Evolutionary conservation across 2,329 filamentous ascomycete genomes (phyloP), one percentile per base, ranked within the genome.

Genomic region (Neopestalotiopsis sp.): DNA sequence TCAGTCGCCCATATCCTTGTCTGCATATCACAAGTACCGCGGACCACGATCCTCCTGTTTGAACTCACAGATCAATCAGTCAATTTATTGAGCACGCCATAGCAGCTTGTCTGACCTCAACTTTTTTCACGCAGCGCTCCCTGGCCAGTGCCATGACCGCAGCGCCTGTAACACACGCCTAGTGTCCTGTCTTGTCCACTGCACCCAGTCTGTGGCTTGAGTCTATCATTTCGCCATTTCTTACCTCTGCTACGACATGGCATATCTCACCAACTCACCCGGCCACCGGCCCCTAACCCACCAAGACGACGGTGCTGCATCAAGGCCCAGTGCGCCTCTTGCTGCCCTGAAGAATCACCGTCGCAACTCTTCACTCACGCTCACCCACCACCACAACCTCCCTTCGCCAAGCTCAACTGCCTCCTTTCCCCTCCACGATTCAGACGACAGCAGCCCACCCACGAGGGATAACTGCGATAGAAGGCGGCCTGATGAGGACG

Each of bases 381-480:
- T 57, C 24, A 14, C 53, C n/a, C 53, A 67, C n/a, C 53, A 67
- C 30, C 53, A 67, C 38, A 67, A 59, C 42, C 59, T 67, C 4
- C 59, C 67, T 30, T 68, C 69, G 14, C 69, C 69, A 40, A 56
- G 62, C 28, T 68, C 69, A 14, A 68, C 66, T 20, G 64, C 67
- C 40, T 65, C 69, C 45, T 72, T 72, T 40, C 67, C 70, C 65
- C 63, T 34, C 57, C 67, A 63, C 70, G 71, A 72, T 73, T 75
- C 71, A 62, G 30, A 65, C 30, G 62, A 69, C 53, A 56, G 28
- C 70, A 68, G 17, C 68, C 76, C 74, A 72, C 78, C 75, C 28
- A 78, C 75, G 70, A 80, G 74, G 70, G 75, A 86, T 68, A 86
- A 84, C 76, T 89, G 86, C 75, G 84, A 88, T 71, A 82, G 86